Evolutionary conservation across 768 basidiomycete species (phyloP).

Genomic region (Paxillus ammoniavirescens): DNA sequence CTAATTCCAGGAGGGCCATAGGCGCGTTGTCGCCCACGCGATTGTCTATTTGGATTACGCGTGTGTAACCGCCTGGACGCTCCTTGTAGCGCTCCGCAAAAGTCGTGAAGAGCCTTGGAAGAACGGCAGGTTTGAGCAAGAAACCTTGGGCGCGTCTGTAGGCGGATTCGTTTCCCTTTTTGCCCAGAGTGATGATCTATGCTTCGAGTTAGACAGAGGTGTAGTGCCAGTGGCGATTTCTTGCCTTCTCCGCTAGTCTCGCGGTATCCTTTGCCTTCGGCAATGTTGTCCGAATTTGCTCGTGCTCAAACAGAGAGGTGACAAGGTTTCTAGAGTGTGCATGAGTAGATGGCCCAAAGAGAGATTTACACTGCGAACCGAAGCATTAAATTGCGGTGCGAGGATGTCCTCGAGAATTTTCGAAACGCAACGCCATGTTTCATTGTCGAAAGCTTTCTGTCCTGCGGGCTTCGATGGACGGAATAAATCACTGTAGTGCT

Average conservation of each 20-base stretch:
- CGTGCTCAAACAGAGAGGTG: constrained; percentile 90
- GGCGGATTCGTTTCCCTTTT: constrained; percentile 73
- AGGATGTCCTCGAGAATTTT: constrained; percentile 88
- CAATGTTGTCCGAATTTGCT: constrained; percentile 93
- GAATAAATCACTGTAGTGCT: background rate
- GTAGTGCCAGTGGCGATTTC: background rate
- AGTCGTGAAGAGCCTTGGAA: constrained; percentile 82
- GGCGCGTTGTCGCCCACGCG: constrained; percentile 92
- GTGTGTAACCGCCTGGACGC: constrained; percentile 92
- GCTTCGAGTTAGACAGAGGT: constrained; percentile 5
- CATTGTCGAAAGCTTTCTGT: constrained; percentile 44
- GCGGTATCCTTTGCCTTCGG: constrained; percentile 94
- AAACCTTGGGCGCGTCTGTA: constrained; percentile 73
- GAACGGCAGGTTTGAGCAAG: constrained; percentile 65
- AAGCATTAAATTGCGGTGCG: constrained; percentile 91
- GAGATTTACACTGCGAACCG: constrained; percentile 48
- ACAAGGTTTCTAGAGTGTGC: constrained; percentile 73
- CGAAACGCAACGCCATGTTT: constrained; percentile 94
- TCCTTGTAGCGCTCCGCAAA: constrained; percentile 78
- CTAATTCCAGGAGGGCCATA: constrained; percentile 88
- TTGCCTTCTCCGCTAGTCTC: constrained; percentile 88
- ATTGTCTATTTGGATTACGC: constrained; percentile 89
- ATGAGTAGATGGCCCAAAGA: constrained; percentile 5
- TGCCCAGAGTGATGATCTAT: constrained; percentile 90
- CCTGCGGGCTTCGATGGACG: background rate